Evolutionary conservation across 2,329 filamentous ascomycete genomes (phyloP).

Genomic region (Cytospora paraplurivora): DNA sequence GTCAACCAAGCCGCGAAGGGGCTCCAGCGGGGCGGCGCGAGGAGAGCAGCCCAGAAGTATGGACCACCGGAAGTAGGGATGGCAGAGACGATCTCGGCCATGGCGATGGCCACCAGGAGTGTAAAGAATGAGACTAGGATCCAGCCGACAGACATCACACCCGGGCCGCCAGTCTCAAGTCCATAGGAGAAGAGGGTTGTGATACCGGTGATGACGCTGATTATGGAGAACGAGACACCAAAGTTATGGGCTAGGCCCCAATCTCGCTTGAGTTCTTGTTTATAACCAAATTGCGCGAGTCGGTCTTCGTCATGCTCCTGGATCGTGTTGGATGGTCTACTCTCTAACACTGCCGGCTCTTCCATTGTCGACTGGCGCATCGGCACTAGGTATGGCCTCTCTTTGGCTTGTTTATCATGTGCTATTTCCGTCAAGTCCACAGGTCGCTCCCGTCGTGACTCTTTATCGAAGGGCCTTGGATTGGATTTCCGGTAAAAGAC

Average conservation of each 20-base stretch:
- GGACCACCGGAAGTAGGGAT: conserved; percentile 61
- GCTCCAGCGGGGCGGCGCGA: conserved; percentile 50
- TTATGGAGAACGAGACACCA: conserved; percentile 63
- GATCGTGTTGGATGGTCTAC: conserved; percentile 32
- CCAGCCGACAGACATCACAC: conserved; percentile 58
- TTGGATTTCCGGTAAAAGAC: background rate
- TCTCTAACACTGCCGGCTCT: conserved; percentile 34
- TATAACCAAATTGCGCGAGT: conserved; percentile 60
- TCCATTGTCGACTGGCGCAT: conserved; percentile 15
- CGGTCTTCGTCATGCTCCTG: conserved; percentile 50
- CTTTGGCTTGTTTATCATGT: background rate
- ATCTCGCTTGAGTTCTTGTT: conserved; percentile 59
- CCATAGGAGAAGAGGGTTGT: conserved; percentile 62
- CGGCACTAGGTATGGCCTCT: background rate
- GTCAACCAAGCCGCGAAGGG: conserved; percentile 45
- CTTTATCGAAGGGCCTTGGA: background rate
- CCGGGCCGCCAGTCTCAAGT: conserved; percentile 56
- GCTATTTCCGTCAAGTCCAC: background rate
- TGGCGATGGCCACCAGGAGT: conserved; percentile 54
- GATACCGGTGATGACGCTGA: conserved; percentile 61
- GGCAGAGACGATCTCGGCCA: conserved; percentile 62
- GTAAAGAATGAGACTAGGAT: conserved; percentile 58
- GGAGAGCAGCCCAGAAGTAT: conserved; percentile 62
- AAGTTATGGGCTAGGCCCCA: conserved; percentile 63
- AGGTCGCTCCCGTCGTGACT: background rate